Conservation (phyloP, 1,139 yeast species). For the Yamadazyma conglobata region DNA sequence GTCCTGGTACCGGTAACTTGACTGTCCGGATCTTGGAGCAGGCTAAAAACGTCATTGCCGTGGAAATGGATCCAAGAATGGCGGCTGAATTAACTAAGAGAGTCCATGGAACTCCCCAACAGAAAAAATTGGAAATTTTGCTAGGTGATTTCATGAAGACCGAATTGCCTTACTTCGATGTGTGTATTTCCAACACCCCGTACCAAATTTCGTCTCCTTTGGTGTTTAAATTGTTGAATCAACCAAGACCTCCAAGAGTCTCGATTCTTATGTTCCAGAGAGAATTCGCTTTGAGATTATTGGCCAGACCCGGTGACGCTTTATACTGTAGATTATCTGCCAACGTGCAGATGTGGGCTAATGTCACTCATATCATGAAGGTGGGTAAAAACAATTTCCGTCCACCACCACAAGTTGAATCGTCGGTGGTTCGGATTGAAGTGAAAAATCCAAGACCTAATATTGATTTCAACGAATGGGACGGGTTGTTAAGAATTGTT, state of each 20-base stretch:
- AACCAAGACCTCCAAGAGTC: slow-evolving; percentile 92
- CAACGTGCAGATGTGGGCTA: slow-evolving; percentile 99
- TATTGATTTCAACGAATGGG: slow-evolving; percentile 94
- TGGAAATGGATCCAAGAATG: slow-evolving; percentile 99
- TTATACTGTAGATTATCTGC: slow-evolving; percentile 91
- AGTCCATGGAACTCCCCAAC: slow-evolving; percentile 93
- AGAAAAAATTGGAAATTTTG: slow-evolving; percentile 84
- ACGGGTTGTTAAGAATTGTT: slow-evolving; percentile 84
- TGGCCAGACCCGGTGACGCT: slow-evolving; percentile 94
- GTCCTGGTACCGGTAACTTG: slow-evolving; percentile 99
- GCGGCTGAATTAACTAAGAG: slow-evolving; percentile 97
- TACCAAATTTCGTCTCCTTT: slow-evolving; percentile 96
- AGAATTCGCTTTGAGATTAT: slow-evolving; percentile 87
- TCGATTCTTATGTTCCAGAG: slow-evolving; percentile 97
- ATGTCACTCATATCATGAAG: slow-evolving; percentile 96
- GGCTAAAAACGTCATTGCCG: slow-evolving; percentile 89
- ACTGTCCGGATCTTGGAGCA: slow-evolving; percentile 90
- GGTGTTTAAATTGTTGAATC: slow-evolving; percentile 86
- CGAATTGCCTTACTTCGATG: slow-evolving; percentile 91
- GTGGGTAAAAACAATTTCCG: slow-evolving; percentile 95
- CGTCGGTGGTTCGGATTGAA: slow-evolving; percentile 91
- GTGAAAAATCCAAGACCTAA: slow-evolving; percentile 89
- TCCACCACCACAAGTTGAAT: slow-evolving; percentile 98
- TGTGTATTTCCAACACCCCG: slow-evolving; percentile 96
- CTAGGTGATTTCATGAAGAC: slow-evolving; percentile 96